These are phyloP conservation scores for sweet orange (Citrus sinensis) DNA, from an alignment of 345 rosid species.

Conservation along the genomic window DVS_A1.0 CM039168.1:28717501-28718000, in stretches of 20 bases:
- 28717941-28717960: neutral
- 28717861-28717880: constrained; percentile 11
- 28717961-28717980: neutral
- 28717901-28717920: neutral
- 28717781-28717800: neutral
- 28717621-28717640: too few relatives aligned
- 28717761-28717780: constrained; percentile 1
- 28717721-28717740: neutral
- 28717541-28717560: neutral
- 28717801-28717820: neutral
- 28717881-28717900: neutral
- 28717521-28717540: neutral
- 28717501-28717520: neutral
- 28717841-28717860: constrained; percentile 6
- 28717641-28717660: too few relatives aligned
- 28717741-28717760: neutral
- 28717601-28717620: too few relatives aligned
- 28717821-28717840: neutral
- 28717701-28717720: constrained; percentile 1
- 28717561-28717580: neutral
- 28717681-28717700: too few relatives aligned
- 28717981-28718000: too few relatives aligned
- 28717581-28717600: too few relatives aligned
- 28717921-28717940: neutral
- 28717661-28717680: too few relatives aligned